phyloP scores from a whole-genome alignment of 2,329 filamentous ascomycete genomes.

The Chlorencoelia australis region DNA sequence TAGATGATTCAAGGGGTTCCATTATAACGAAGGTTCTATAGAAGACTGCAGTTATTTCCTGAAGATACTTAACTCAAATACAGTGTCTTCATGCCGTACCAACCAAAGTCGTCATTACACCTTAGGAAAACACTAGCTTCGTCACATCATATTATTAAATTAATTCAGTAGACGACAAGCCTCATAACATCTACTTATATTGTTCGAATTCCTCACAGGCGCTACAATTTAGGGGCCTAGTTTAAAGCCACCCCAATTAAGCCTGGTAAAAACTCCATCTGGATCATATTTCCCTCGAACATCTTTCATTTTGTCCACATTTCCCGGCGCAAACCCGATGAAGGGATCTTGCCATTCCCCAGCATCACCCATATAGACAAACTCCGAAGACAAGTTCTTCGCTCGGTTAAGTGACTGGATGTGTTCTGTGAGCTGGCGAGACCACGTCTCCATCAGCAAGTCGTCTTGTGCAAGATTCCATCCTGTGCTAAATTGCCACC shows the following conservation, averaged over 20 bases:
- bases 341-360: conserved; percentile 19
- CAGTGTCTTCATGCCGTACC: no score
- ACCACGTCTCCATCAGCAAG: conserved; percentile 28
- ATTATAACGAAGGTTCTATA: no score
- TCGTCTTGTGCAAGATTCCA: conserved; percentile 30
- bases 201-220: no score
- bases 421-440: conserved; percentile 21
- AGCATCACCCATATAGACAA: conserved; percentile 18
- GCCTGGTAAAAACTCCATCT: conserved; percentile 18
- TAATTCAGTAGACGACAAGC: no score
- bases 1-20: no score
- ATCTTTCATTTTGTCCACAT: conserved; percentile 21
- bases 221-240: no score
- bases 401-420: conserved; percentile 26
- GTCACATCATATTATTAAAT: no score
- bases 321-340: conserved; percentile 26
- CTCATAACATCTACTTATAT: no score
- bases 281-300: conserved; percentile 22
- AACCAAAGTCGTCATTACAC: no score
- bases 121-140: no score
- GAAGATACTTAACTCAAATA: no score
- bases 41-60: no score
- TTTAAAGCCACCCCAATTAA: conserved; percentile 23
- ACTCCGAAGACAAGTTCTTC: conserved; percentile 4
- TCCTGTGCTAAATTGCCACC: conserved; percentile 31